Evolutionary conservation across 78 protist genomes (phyloP).

Genomic region (Dictyostelium citrinum): DNA sequence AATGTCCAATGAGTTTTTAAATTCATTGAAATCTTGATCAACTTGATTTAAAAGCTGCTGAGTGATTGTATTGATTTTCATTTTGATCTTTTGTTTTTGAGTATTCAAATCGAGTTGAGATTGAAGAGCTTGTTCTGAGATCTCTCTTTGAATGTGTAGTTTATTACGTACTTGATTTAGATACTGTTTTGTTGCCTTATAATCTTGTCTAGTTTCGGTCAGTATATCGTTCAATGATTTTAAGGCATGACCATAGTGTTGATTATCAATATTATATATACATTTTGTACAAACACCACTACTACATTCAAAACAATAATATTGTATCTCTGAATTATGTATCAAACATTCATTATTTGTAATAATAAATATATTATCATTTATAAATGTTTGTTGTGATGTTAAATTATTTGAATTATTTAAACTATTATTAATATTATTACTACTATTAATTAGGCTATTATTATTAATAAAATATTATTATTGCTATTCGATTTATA

Average conservation of each 20-base stretch:
- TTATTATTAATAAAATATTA: not conserved
- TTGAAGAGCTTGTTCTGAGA: not conserved
- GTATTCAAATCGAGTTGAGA: not conserved
- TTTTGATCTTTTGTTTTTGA: not conserved
- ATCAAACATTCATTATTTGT: not conserved
- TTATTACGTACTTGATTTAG: not conserved
- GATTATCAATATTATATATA: not conserved
- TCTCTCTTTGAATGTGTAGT: conserved; percentile 14
- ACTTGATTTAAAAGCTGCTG: conserved; percentile 3
- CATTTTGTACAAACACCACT: conserved; percentile 3
- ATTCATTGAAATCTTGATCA: conserved; percentile 45
- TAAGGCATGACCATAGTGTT: not conserved
- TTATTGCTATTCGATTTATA: not conserved
- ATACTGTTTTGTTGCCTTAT: not conserved
- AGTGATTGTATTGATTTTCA: not conserved
- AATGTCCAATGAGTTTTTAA: not conserved
- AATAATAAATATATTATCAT: not conserved
- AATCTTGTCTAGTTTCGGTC: not conserved
- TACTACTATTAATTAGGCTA: not conserved
- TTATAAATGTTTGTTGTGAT: not conserved
- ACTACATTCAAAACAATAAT: conserved; percentile 14
- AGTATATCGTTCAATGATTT: not conserved
- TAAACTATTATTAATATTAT: not conserved
- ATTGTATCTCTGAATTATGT: conserved; percentile 4
- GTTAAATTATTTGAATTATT: not conserved